These are phyloP conservation scores for Fusarium acutatum DNA, from an alignment of 2,329 filamentous ascomycete species.

Conservation along the genomic window DNA sequence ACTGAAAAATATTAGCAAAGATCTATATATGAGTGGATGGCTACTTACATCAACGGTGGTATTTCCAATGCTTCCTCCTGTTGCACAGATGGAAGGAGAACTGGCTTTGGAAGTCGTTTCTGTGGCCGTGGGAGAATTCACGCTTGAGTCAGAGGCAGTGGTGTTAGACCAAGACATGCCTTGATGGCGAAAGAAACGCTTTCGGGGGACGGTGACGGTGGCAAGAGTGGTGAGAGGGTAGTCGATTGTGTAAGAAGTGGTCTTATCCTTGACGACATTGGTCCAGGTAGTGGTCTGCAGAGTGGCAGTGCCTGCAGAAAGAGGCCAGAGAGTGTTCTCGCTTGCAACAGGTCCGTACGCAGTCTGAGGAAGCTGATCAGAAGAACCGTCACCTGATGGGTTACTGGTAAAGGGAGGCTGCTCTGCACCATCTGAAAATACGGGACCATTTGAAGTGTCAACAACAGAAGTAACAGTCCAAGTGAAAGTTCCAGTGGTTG, in stretches of 20 bases:
- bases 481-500: constrained; percentile 35
- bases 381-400: constrained; percentile 15
- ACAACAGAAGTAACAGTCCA: constrained; percentile 40
- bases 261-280: constrained; percentile 50
- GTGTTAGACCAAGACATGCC: constrained; percentile 48
- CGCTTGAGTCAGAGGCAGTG: constrained; percentile 30
- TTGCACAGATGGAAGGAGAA: constrained; percentile 39
- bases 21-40: background rate
- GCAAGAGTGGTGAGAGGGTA: constrained; percentile 51
- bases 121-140: background rate
- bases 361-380: constrained; percentile 22
- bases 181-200: constrained; percentile 43
- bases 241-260: constrained; percentile 52
- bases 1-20: constrained; percentile 42
- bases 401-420: constrained; percentile 29
- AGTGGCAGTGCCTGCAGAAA: constrained; percentile 31
- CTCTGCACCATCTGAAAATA: constrained; percentile 29
- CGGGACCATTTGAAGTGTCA: constrained; percentile 29
- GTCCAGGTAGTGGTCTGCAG: constrained; percentile 51
- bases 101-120: constrained; percentile 6
- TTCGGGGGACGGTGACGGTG: constrained; percentile 44
- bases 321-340: constrained; percentile 37
- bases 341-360: constrained; percentile 39
- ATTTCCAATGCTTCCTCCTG: constrained; percentile 49
- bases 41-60: constrained; percentile 49